Percentiles rank a stretch among this genome's conserved stretches.
These are phyloP conservation scores for Acanthamoeba quina DNA, from an alignment of 208 protist genomes.

Conservation along the genomic window DNA sequence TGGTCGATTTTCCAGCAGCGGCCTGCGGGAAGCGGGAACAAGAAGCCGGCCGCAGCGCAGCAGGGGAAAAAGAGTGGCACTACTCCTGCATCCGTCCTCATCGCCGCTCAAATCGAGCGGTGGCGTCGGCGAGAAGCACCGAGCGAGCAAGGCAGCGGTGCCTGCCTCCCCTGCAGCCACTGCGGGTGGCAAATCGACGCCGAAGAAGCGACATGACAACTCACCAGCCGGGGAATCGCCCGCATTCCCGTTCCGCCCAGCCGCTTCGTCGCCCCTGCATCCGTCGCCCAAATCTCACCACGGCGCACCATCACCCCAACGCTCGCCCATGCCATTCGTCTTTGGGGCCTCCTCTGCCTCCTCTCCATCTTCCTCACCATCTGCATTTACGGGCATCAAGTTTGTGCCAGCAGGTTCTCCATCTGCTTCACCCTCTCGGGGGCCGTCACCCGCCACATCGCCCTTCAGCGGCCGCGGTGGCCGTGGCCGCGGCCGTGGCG, in stretches of 20 bases:
- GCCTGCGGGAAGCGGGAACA: too few species aligned
- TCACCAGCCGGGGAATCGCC: too few species aligned
- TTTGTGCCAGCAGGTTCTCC: background rate
- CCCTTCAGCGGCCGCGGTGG: background rate
- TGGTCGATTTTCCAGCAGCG: too few species aligned
- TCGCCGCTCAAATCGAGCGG: background rate
- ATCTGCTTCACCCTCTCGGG: background rate
- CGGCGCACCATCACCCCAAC: background rate
- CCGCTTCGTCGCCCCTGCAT: background rate
- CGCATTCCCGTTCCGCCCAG: background rate
- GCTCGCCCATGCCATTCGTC: slow-evolving; percentile 10
- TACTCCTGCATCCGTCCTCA: background rate
- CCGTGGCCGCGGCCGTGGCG: background rate
- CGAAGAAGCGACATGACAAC: background rate
- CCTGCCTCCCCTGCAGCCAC: background rate
- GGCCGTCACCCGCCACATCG: background rate
- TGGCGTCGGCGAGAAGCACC: background rate
- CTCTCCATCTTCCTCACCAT: background rate
- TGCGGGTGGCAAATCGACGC: background rate
- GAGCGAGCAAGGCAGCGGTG: background rate
- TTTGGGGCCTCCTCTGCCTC: background rate
- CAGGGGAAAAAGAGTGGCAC: background rate
- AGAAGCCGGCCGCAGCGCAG: background rate
- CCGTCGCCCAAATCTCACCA: background rate
- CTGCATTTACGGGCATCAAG: background rate